Conservation (phyloP, 2,329 filamentous ascomycete genomes). For the Botrytis byssoidea region DNA sequence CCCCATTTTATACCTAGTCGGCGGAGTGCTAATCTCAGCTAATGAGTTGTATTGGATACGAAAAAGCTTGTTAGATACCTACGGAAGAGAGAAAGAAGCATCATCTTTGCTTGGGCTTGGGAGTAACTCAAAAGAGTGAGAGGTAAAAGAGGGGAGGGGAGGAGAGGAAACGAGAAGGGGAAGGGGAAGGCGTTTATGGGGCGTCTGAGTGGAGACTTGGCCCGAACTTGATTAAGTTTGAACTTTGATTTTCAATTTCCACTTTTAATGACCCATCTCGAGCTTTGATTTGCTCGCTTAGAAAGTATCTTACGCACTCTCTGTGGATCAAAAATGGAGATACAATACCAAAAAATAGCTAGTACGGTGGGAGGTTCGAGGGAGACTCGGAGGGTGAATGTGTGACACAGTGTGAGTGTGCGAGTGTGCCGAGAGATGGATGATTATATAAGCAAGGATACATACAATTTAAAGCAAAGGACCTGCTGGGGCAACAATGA, state of each 20-base stretch:
- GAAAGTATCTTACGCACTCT: not conserved
- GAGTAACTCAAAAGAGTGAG: not conserved
- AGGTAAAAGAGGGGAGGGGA: too few species aligned
- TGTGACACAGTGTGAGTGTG: not conserved
- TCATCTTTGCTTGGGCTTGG: not conserved
- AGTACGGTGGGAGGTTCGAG: too few species aligned
- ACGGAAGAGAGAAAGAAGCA: not conserved
- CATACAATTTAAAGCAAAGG: too few species aligned
- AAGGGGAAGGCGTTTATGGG: not conserved
- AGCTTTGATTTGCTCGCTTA: not conserved
- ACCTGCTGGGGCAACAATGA: too few species aligned
- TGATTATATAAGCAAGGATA: not conserved
- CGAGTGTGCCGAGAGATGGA: not conserved
- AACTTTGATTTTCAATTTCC: not conserved
- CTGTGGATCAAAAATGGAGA: not conserved
- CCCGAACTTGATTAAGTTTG: not conserved
- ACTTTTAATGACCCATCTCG: accelerated
- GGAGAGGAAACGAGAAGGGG: not conserved
- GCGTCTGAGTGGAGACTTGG: not conserved
- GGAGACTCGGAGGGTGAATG: too few species aligned
- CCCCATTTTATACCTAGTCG: not conserved
- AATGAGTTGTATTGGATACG: not conserved
- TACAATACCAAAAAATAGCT: not conserved
- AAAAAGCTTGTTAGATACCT: not conserved
- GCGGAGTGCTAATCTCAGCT: not conserved